These are phyloP conservation scores for Xylariaceae sp. DNA, from an alignment of 2,329 filamentous ascomycete species.

Conservation along the genomic window DNA sequence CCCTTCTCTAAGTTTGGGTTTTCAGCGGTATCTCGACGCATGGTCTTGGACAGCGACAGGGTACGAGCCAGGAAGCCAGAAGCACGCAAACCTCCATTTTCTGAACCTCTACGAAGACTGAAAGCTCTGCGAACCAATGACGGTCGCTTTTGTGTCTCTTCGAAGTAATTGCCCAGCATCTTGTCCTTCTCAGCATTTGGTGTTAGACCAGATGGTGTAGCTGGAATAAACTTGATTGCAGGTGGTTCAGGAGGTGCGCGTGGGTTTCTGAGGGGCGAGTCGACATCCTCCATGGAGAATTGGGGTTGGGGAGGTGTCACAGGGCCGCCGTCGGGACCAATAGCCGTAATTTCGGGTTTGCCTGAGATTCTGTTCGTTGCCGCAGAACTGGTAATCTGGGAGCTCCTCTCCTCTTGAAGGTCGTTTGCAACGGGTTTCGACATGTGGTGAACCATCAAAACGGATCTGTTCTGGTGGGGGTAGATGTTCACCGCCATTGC, in stretches of 20 bases:
- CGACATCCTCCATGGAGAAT: conserved; percentile 51
- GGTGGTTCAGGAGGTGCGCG: conserved; percentile 55
- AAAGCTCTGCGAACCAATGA: conserved; percentile 56
- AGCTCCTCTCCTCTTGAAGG: conserved; percentile 26
- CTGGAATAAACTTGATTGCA: conserved; percentile 59
- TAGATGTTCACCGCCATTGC: conserved; percentile 61
- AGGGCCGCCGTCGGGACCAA: conserved; percentile 40
- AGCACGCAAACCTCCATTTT: conserved; percentile 41
- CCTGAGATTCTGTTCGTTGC: conserved; percentile 18
- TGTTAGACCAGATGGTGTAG: conserved; percentile 59
- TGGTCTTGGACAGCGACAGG: conserved; percentile 51
- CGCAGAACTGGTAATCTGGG: conserved; percentile 15
- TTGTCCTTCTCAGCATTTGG: conserved; percentile 52
- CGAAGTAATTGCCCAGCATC: conserved; percentile 54
- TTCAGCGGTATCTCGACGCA: conserved; percentile 32
- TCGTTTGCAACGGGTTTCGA: conserved; percentile 46
- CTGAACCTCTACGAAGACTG: conserved; percentile 47
- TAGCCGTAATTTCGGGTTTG: conserved; percentile 39
- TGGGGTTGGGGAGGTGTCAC: conserved; percentile 52
- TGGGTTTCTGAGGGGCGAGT: conserved; percentile 62
- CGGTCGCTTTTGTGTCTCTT: conserved; percentile 45
- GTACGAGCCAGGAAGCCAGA: conserved; percentile 48
- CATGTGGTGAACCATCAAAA: conserved; percentile 59
- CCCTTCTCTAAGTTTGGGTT: conserved; percentile 25
- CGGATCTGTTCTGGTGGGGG: conserved; percentile 62